Percentiles rank a stretch among this genome's conserved stretches.
These are phyloP conservation scores for Trichosporon sp. DNA, from an alignment of 1,284 basidiomycete genomes.

Conservation along the genomic window DNA sequence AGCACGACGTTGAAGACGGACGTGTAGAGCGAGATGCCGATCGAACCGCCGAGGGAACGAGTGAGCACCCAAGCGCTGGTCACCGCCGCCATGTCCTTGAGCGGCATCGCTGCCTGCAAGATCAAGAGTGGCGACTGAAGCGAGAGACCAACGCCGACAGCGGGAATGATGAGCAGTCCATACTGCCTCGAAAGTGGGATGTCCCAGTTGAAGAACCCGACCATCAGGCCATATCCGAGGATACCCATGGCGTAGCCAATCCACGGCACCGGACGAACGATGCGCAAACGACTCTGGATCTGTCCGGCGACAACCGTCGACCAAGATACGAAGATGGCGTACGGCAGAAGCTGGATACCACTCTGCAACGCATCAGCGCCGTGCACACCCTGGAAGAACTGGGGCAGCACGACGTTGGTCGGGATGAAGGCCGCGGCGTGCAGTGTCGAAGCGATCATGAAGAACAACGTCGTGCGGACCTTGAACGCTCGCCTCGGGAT, in stretches of 20 bases:
- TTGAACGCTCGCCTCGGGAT: conserved; percentile 50
- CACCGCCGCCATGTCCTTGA: conserved; percentile 44
- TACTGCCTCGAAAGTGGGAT: conserved; percentile 23
- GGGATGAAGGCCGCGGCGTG: conserved; percentile 35
- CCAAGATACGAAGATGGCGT: conserved; percentile 21
- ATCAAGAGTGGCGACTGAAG: conserved; percentile 35
- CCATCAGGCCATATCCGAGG: conserved; percentile 32
- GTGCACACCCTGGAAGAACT: conserved; percentile 42
- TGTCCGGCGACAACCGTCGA: conserved; percentile 31
- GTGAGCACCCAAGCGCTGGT: conserved; percentile 38
- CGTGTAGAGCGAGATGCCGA: conserved; percentile 31
- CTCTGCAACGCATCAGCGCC: conserved; percentile 23
- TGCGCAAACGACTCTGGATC: conserved; percentile 30
- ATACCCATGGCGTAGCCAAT: conserved; percentile 31
- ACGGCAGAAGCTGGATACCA: conserved; percentile 31
- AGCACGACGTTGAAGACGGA: conserved; percentile 40
- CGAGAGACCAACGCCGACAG: conserved; percentile 28
- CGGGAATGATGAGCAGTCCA: conserved; percentile 26
- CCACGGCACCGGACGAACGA: conserved; percentile 40
- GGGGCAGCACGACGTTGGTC: conserved; percentile 32
- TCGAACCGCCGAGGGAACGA: conserved; percentile 30
- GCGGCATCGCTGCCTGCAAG: conserved; percentile 43
- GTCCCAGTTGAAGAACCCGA: conserved; percentile 23
- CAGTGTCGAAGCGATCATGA: conserved; percentile 32
- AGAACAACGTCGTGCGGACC: conserved; percentile 41